Evolutionary conservation across 208 protist species (phyloP).

Genomic region (Leishmania martiniquensis): DNA sequence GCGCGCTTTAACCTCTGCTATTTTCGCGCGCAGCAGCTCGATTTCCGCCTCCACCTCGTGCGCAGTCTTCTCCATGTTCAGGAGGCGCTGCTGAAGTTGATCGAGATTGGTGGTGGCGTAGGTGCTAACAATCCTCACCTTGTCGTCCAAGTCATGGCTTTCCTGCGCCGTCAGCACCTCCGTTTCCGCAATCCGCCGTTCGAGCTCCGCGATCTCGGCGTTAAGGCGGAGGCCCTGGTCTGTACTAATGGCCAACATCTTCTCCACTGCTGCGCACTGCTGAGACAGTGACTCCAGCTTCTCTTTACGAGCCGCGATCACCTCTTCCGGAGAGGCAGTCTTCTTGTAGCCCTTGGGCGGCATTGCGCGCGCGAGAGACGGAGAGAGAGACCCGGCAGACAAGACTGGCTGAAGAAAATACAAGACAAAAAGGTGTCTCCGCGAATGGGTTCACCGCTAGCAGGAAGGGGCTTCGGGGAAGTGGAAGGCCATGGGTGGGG

Average conservation of each 20-base stretch:
- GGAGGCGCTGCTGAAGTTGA: constrained; percentile 78
- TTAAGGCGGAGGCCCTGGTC: constrained; percentile 67
- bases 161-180: constrained; percentile 63
- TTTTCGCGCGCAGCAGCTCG: constrained; percentile 50
- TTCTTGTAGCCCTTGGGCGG: constrained; percentile 50
- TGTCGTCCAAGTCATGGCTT: constrained; percentile 53
- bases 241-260: constrained; percentile 77
- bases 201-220: constrained; percentile 55
- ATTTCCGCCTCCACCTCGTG: constrained; percentile 73
- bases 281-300: constrained; percentile 51
- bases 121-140: constrained; percentile 62
- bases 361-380: constrained; percentile 12
- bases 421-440: neutral
- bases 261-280: constrained; percentile 80
- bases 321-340: constrained; percentile 53
- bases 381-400: neutral
- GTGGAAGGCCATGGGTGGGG: too few species aligned
- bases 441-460: neutral
- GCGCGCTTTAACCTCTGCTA: constrained; percentile 47
- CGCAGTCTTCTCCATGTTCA: constrained; percentile 69
- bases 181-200: constrained; percentile 57
- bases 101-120: constrained; percentile 77
- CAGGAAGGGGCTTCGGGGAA: neutral
- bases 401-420: neutral
- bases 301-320: constrained; percentile 66